Conservation (phyloP, 495 filamentous ascomycete genomes). For the Hypomontagnella submonticulosa region DNA sequence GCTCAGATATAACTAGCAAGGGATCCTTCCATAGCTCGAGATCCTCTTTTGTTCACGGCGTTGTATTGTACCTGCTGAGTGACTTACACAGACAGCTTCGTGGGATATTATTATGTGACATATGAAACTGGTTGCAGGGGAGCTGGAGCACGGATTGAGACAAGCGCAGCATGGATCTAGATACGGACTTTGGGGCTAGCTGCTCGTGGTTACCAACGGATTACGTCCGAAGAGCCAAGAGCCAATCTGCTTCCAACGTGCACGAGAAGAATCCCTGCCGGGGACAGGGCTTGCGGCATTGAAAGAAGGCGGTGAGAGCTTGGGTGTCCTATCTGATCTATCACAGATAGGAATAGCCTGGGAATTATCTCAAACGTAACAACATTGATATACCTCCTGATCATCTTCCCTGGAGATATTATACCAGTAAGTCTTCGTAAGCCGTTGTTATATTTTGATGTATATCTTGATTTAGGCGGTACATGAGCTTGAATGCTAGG, state of each 20-base stretch:
- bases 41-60: no score
- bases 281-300: conserved; percentile 11
- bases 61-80: no score
- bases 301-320: conserved; percentile 20
- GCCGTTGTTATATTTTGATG: neutral
- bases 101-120: no score
- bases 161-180: conserved; percentile 14
- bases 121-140: conserved; percentile 8
- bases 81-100: no score
- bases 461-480: neutral
- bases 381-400: conserved; percentile 29
- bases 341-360: neutral
- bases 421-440: neutral
- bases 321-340: neutral
- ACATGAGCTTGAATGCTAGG: conserved; percentile 9
- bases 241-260: conserved; percentile 20
- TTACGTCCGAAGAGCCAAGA: conserved; percentile 1
- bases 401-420: conserved; percentile 9
- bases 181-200: conserved; percentile 13
- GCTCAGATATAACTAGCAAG: conserved; percentile 1
- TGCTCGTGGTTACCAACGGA: neutral
- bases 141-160: conserved; percentile 12
- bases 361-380: conserved; percentile 28
- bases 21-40: neutral
- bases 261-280: neutral